These are phyloP conservation scores for Cardamine resedifolia DNA, from an alignment of 345 rosid genomes.

Conservation along the genomic window DNA sequence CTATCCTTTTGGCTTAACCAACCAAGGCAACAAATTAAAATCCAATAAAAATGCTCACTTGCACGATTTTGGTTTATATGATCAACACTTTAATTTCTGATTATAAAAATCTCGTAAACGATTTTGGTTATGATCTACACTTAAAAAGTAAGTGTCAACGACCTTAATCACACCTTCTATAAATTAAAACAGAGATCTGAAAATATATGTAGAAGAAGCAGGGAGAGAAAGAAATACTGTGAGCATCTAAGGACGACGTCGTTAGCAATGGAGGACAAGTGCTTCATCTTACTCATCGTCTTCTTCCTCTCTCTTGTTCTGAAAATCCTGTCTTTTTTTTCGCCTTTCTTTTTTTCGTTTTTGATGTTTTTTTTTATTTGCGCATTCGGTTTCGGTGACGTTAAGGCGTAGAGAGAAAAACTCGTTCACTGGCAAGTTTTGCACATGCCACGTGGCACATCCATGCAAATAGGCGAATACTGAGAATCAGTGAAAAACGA, in stretches of 20 bases:
- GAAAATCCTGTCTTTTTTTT: not conserved
- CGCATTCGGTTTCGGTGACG: constrained; percentile 22
- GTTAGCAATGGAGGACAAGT: constrained; percentile 76
- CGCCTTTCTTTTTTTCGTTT: not conserved
- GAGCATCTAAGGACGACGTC: constrained; percentile 66
- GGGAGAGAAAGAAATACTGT: constrained; percentile 40
- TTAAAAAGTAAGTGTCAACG: not conserved
- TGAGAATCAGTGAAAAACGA: not conserved
- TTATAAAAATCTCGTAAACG: not conserved
- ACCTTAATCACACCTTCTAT: not conserved
- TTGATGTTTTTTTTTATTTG: not conserved
- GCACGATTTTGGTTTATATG: not conserved
- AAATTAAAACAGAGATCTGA: constrained; percentile 1
- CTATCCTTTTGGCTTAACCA: constrained; percentile 1
- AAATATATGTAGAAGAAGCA: not conserved
- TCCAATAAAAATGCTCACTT: not conserved
- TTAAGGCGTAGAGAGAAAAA: constrained; percentile 3
- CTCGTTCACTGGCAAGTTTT: constrained; percentile 29
- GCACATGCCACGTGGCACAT: constrained; percentile 19
- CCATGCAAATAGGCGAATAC: constrained; percentile 37
- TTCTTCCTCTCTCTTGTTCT: constrained; percentile 11
- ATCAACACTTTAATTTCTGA: not conserved
- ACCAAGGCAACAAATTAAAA: not conserved
- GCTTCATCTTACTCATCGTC: constrained; percentile 54
- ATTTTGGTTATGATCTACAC: not conserved